A percentile compares a stretch with the other conserved stretches of the same genome.
Evolutionary conservation across 75 land plant species (phyloP).

Genomic region (Cunninghamia lanceolata): DNA sequence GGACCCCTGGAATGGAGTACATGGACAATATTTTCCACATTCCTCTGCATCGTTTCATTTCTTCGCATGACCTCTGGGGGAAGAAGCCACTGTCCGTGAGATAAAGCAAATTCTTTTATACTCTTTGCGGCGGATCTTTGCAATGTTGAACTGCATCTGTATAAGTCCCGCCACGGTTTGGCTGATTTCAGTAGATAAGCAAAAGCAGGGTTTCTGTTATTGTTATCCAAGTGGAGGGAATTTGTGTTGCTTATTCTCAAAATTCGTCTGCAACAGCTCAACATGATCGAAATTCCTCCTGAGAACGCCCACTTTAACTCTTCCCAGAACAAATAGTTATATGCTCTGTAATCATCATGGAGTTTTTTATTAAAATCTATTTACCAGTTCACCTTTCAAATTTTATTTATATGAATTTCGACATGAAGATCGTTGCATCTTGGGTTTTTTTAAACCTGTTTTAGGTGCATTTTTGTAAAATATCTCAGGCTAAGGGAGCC

Average conservation of each 20-base stretch:
- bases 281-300: not conserved
- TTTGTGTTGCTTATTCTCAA: not conserved
- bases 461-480: too few species aligned
- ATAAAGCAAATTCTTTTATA: not conserved
- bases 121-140: not conserved
- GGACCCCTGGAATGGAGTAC: conserved; percentile 11
- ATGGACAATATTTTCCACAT: conserved; percentile 8
- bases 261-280: not conserved
- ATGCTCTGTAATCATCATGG: not conserved
- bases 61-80: not conserved
- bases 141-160: not conserved
- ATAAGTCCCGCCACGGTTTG: not conserved
- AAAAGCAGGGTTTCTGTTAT: not conserved
- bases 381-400: too few species aligned
- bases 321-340: not conserved
- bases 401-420: too few species aligned
- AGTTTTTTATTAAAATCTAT: too few species aligned
- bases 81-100: conserved; percentile 12
- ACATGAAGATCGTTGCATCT: too few species aligned
- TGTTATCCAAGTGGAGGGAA: not conserved
- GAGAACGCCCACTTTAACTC: not conserved
- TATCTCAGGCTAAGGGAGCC: too few species aligned
- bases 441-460: too few species aligned
- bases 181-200: not conserved
- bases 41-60: not conserved